These are phyloP conservation scores for Cornus kousa DNA, from an alignment of 148 eudicot species.

Conservation along the genomic window DNA sequence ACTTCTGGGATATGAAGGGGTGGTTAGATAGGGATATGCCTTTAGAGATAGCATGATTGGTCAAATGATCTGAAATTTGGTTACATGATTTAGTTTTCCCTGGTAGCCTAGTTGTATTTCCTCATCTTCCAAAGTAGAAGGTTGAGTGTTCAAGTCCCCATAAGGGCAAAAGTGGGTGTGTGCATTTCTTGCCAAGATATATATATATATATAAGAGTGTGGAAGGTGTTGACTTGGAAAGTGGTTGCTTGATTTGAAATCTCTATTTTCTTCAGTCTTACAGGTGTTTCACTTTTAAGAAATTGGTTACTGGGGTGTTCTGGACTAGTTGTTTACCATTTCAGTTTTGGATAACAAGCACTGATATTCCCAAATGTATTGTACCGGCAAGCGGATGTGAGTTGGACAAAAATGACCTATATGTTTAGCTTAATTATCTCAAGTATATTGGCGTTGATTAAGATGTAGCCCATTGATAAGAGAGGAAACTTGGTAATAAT, in stretches of 20 bases:
- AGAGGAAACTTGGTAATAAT: background rate
- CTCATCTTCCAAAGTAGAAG: too few species aligned
- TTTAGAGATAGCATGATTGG: background rate
- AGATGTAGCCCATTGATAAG: background rate
- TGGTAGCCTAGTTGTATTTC: background rate
- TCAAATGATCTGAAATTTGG: background rate
- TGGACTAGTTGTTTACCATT: background rate
- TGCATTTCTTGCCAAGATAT: too few species aligned
- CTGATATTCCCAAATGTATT: background rate
- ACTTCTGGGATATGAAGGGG: background rate
- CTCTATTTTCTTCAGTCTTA: background rate
- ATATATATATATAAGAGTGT: too few species aligned
- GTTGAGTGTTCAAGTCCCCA: too few species aligned
- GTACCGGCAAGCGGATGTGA: background rate
- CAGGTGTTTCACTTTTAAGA: background rate
- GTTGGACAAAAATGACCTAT: background rate
- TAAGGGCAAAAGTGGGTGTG: too few species aligned
- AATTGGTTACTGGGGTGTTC: background rate
- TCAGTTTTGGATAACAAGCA: background rate
- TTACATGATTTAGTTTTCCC: background rate
- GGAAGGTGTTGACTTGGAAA: background rate
- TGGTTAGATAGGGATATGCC: background rate
- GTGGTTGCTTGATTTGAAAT: constrained; percentile 3
- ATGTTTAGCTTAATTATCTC: background rate
- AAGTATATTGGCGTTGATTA: background rate